These are phyloP conservation scores for Clonostachys byssicola DNA, from an alignment of 2,329 filamentous ascomycete species.

Conservation along the genomic window DNA sequence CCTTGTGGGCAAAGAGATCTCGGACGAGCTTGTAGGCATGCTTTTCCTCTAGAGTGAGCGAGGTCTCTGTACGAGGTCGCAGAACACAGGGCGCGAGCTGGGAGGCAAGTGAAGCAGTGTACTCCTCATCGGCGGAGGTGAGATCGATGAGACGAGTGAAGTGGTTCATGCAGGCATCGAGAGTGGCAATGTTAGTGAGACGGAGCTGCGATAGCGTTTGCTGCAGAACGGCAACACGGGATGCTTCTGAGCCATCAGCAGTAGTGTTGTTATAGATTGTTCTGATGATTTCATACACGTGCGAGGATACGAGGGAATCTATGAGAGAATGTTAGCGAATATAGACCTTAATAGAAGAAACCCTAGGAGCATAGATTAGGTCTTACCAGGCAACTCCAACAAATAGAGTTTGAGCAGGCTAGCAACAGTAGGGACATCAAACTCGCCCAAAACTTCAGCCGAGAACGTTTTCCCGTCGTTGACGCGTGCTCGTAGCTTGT, in stretches of 20 bases:
- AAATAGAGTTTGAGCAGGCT: constrained; percentile 92
- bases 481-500: constrained; percentile 75
- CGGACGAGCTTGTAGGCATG: constrained; percentile 87
- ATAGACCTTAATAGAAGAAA: not conserved
- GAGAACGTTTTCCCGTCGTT: constrained; percentile 84
- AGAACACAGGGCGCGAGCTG: constrained; percentile 81
- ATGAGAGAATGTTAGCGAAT: constrained; percentile 14
- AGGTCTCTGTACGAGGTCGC: constrained; percentile 81
- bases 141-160: constrained; percentile 95
- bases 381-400: constrained; percentile 84
- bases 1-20: constrained; percentile 90
- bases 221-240: constrained; percentile 86
- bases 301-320: constrained; percentile 98
- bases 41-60: constrained; percentile 91
- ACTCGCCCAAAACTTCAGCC: constrained; percentile 74
- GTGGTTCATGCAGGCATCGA: constrained; percentile 96
- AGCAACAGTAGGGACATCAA: constrained; percentile 91
- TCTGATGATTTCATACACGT: constrained; percentile 98
- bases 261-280: constrained; percentile 88
- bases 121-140: constrained; percentile 90
- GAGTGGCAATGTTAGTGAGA: constrained; percentile 96
- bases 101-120: constrained; percentile 70
- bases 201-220: constrained; percentile 93
- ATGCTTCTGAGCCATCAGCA: constrained; percentile 70
- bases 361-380: not conserved